Percentiles rank a stretch among this genome's conserved stretches.
Evolutionary conservation across 2,329 filamentous ascomycete species (phyloP).

Genomic region (Alternaria ethzedia): DNA sequence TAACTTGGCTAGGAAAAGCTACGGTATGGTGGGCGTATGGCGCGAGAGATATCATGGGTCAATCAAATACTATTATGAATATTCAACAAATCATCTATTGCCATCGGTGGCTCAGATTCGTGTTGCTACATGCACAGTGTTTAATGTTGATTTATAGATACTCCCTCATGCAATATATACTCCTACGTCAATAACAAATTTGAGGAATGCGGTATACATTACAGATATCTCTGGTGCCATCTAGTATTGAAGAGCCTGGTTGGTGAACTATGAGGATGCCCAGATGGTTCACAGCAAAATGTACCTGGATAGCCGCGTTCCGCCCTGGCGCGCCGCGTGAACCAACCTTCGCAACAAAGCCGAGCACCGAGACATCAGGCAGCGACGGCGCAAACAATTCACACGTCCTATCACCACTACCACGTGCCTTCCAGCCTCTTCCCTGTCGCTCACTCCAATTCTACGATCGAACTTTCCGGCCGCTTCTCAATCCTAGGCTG

Average conservation of each 20-base stretch:
- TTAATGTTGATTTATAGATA: neutral
- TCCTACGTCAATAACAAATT: neutral
- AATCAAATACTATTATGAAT: neutral
- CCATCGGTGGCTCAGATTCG: neutral
- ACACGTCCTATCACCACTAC: neutral
- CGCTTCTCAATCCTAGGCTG: neutral
- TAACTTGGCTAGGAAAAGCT: slow-evolving; percentile 32
- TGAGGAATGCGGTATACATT: neutral
- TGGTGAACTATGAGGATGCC: neutral
- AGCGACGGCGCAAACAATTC: neutral
- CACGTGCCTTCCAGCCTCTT: neutral
- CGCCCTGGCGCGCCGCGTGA: slow-evolving; percentile 3
- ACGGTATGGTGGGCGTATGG: slow-evolving; percentile 21
- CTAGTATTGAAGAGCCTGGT: neutral
- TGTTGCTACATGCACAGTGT: neutral
- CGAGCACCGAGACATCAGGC: neutral
- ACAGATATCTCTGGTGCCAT: neutral
- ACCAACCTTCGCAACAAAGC: slow-evolving; percentile 3
- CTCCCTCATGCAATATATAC: neutral
- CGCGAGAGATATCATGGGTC: slow-evolving; percentile 18
- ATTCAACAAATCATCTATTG: neutral
- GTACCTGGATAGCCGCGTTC: neutral
- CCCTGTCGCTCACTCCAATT: neutral
- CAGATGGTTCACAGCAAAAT: neutral
- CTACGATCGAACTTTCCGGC: too few species aligned